Percentiles rank a stretch among this genome's conserved stretches.
These are phyloP conservation scores for Pelargonium citronellum DNA, from an alignment of 441 rosid genomes.

Conservation along the genomic window DNA sequence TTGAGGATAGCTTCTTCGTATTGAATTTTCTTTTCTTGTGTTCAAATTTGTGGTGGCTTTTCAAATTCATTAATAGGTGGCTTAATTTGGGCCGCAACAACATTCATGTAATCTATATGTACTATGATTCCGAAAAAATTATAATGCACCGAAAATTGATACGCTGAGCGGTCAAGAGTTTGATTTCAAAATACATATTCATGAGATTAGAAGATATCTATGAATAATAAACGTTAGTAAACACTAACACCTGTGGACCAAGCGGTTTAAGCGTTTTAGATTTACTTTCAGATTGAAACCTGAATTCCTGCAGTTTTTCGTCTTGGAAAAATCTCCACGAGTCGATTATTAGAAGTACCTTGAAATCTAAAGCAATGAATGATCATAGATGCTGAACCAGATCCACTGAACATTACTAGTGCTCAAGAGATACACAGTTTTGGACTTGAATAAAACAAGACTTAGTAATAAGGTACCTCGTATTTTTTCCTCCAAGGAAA, in stretches of 20 bases:
- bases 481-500: not conserved
- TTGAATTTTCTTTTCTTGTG: not conserved
- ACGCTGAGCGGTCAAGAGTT: too few relatives aligned
- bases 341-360: not conserved
- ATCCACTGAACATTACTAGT: not conserved
- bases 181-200: too few relatives aligned
- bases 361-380: not conserved
- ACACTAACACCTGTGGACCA: too few relatives aligned
- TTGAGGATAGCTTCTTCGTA: not conserved
- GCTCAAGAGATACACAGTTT: not conserved
- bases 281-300: too few relatives aligned
- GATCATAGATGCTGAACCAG: not conserved
- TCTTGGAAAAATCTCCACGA: too few relatives aligned
- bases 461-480: too few relatives aligned
- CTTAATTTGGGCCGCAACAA: not conserved
- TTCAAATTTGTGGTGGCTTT: not conserved
- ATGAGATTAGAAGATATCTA: too few relatives aligned
- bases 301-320: too few relatives aligned
- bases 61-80: not conserved
- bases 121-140: too few relatives aligned
- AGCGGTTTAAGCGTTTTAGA: too few relatives aligned
- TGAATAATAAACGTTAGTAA: too few relatives aligned
- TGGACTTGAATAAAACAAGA: not conserved
- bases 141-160: too few relatives aligned
- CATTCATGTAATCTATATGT: not conserved